phyloP scores from a whole-genome alignment of 345 rosid genomes.

The Adansonia digitata region DNA sequence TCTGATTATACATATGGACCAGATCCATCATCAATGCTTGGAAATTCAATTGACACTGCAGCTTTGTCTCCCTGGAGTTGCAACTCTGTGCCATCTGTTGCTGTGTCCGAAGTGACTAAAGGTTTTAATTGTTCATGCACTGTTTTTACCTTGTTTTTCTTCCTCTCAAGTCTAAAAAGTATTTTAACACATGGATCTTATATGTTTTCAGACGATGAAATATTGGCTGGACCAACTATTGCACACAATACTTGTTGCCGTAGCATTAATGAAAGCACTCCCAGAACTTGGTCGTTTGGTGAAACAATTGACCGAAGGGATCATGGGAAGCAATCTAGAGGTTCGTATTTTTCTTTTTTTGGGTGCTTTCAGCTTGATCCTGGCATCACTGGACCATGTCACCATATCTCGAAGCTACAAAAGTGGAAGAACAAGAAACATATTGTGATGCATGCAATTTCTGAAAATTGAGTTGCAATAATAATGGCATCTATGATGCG shows the following conservation, averaged over 20 bases:
- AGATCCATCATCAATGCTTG: conserved; percentile 42
- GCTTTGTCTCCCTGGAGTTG: conserved; percentile 51
- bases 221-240: conserved; percentile 19
- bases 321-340: conserved; percentile 34
- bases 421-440: background rate
- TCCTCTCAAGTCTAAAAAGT: background rate
- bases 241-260: conserved; percentile 31
- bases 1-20: conserved; percentile 34
- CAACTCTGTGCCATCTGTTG: conserved; percentile 32
- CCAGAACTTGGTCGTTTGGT: conserved; percentile 28
- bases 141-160: background rate
- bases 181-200: background rate
- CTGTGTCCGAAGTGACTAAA: conserved; percentile 29
- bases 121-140: conserved; percentile 28
- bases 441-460: background rate
- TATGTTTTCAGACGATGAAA: conserved; percentile 28
- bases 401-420: background rate
- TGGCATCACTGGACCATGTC: background rate
- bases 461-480: too few relatives aligned
- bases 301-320: conserved; percentile 27
- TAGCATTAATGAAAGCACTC: conserved; percentile 45
- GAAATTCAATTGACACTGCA: conserved; percentile 32
- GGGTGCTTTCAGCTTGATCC: conserved; percentile 5
- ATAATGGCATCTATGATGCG: background rate
- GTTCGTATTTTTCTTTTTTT: conserved; percentile 28